A percentile compares a stretch with the other conserved stretches of the same genome.
phyloP scores from a whole-genome alignment of 768 basidiomycete species.

The Termitomyces sp. region DNA sequence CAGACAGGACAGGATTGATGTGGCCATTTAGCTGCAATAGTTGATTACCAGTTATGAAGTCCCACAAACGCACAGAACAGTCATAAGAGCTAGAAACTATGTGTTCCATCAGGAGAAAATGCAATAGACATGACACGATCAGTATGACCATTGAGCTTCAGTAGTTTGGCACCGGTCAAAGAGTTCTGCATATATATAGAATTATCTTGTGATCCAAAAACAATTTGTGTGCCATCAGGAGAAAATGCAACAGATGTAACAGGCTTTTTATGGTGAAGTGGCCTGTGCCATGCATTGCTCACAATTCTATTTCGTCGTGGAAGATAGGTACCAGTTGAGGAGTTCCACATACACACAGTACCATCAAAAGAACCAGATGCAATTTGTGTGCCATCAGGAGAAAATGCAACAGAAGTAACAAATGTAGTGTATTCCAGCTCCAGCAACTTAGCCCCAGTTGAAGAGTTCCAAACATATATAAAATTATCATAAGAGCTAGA shows the following conservation, averaged over 20 bases:
- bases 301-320: too few relatives aligned
- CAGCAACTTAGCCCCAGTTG: too few relatives aligned
- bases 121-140: neutral
- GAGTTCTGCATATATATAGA: neutral
- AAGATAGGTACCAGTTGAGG: too few relatives aligned
- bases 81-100: neutral
- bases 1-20: neutral
- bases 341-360: too few relatives aligned
- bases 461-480: too few relatives aligned
- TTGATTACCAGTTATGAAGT: neutral
- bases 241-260: neutral
- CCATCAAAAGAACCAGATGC: too few relatives aligned
- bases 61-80: neutral
- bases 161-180: neutral
- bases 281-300: too few relatives aligned
- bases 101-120: neutral
- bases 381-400: too few relatives aligned
- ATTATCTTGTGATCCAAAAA: neutral
- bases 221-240: neutral
- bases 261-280: fast-evolving
- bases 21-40: neutral
- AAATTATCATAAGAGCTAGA: too few relatives aligned
- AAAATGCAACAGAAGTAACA: too few relatives aligned
- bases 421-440: too few relatives aligned
- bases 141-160: neutral